Evolutionary conservation across 2,329 filamentous ascomycete genomes (phyloP), one percentile per base, ranked within the genome.

Genomic region (Penicillium sp.): DNA sequence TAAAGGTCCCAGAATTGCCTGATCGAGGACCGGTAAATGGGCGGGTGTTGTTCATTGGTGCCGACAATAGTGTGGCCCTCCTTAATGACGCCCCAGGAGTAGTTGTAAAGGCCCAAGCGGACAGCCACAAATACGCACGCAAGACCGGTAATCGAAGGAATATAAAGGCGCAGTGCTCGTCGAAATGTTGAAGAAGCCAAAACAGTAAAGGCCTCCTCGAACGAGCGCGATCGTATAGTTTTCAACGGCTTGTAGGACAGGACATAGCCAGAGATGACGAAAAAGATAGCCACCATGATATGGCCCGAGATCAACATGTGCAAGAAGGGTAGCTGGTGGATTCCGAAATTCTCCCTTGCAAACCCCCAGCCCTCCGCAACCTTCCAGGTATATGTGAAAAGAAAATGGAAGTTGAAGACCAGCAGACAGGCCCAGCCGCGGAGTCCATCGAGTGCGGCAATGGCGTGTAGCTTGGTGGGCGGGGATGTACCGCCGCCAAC

Each of bases 211-310:
- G 76, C 72, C 54, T 77, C 71, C 31, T 76, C 76, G 61, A 73
- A 78, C 11, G 73, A 69, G 43, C 72, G 68, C 57, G 60, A 72
- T 38, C 73, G 75, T 55, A 78, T 76, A 39, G 72, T 68, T 60
- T 74, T 79, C 55, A 78, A 61, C 3, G 76, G 76, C 58, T 76
- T 77, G 58, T 76, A 76, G 31, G 78, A 79, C 49, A 81, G 71
- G n/a, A 79, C 78, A 58, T 81, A 82, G 54, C 79, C 79, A 8
- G 78, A 81, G 28, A 82, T 75, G 37, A 81, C 75, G 64, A 82
- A 82, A 69, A 82, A 81, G 39, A 81, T 76, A 48, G 75, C 73
- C 14, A 81, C 79, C 78, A 79, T 79, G 60, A 80, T 76, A 61
- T 81, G 78, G 25, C 79, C 78, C 4, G 78, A 76, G 57, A 78